These are phyloP conservation scores for Canna indica DNA, from an alignment of 176 grass and related monocot species.

Conservation along the genomic window DNA sequence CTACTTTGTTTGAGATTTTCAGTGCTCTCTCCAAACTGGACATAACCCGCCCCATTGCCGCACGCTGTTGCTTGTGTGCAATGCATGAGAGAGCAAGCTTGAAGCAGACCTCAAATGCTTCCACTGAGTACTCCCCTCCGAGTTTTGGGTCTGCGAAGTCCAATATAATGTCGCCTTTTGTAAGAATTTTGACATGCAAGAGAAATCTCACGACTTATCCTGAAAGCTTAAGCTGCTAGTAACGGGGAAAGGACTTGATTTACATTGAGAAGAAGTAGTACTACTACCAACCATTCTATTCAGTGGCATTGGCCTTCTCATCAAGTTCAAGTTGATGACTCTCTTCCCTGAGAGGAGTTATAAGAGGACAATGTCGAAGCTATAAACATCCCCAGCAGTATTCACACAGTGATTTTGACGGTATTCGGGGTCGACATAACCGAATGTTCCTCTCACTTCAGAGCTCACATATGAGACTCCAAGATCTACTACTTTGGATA, in stretches of 20 bases:
- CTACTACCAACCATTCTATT: slow-evolving; percentile 36
- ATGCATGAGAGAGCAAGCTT: slow-evolving; percentile 58
- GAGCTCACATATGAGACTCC: slow-evolving; percentile 50
- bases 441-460: slow-evolving; percentile 67
- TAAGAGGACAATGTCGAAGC: slow-evolving; percentile 58
- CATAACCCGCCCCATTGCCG: slow-evolving; percentile 54
- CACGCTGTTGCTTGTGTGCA: slow-evolving; percentile 42
- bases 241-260: too few species aligned
- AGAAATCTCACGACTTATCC: not conserved
- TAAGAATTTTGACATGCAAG: slow-evolving; percentile 33
- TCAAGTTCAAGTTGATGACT: slow-evolving; percentile 49
- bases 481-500: slow-evolving; percentile 46
- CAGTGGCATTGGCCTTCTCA: slow-evolving; percentile 49
- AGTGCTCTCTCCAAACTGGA: slow-evolving; percentile 40
- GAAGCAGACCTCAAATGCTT: slow-evolving; percentile 50
- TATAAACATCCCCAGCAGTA: slow-evolving; percentile 62
- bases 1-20: slow-evolving; percentile 32
- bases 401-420: slow-evolving; percentile 55
- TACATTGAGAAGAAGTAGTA: slow-evolving; percentile 3
- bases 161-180: slow-evolving; percentile 28
- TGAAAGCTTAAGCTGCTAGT: too few species aligned
- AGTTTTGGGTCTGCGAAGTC: slow-evolving; percentile 52
- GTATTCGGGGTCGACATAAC: slow-evolving; percentile 68
- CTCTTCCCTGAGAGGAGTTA: slow-evolving; percentile 49
- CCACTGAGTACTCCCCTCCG: slow-evolving; percentile 32